Conservation (phyloP, 495 filamentous ascomycete genomes). For the Mycothermus thermophilus region DNA sequence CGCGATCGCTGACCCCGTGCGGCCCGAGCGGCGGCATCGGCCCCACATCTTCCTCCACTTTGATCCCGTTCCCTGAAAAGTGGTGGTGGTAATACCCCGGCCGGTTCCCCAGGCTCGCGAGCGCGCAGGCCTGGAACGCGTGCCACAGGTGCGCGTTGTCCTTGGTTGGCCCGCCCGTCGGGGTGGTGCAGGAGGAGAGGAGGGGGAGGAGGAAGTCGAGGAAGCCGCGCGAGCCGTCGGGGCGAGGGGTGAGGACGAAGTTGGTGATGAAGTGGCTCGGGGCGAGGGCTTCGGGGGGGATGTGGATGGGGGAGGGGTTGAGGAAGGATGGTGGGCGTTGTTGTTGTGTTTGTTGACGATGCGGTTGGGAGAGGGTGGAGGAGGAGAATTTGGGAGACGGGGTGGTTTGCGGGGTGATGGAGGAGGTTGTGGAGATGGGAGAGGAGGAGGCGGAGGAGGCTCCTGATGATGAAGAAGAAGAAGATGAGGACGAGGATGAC, state of each 20-base stretch:
- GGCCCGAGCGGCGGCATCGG: not conserved
- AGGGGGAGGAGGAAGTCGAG: slow-evolving; percentile 45
- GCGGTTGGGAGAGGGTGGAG: not conserved
- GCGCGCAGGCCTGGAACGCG: slow-evolving; percentile 47
- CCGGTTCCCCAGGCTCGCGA: slow-evolving; percentile 38
- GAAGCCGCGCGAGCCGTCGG: slow-evolving; percentile 32
- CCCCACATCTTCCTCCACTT: not conserved
- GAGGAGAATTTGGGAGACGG: not conserved
- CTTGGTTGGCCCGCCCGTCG: not conserved
- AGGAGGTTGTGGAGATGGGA: not conserved
- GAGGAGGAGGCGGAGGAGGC: not conserved
- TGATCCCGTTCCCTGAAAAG: no score
- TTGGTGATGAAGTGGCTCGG: slow-evolving; percentile 42
- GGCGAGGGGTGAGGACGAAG: slow-evolving; percentile 37
- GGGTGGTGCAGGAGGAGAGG: slow-evolving; percentile 20
- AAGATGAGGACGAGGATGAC: not conserved
- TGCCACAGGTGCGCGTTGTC: slow-evolving; percentile 35
- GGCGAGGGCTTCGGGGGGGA: slow-evolving; percentile 34
- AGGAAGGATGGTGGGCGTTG: not conserved
- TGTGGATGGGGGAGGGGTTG: not conserved
- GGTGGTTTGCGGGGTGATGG: no score
- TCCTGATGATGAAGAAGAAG: not conserved
- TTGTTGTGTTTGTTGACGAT: not conserved
- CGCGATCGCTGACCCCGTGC: not conserved
- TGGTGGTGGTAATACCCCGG: not conserved